phyloP scores from a whole-genome alignment of 805 yeast genomes.

The Nakazawaea sp. region DNA sequence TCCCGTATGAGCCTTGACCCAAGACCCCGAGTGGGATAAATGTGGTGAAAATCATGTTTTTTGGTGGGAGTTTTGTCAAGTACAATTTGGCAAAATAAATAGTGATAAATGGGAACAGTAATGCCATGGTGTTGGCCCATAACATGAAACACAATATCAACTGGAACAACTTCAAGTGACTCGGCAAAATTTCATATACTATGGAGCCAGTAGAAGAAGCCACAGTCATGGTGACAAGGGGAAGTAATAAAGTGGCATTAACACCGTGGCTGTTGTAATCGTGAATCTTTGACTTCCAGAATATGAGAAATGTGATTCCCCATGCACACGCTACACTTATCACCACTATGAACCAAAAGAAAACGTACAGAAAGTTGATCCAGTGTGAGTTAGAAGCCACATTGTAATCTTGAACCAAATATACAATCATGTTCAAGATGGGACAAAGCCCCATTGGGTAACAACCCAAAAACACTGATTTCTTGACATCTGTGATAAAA shows the following conservation, averaged over 20 bases:
- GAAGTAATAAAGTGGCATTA: constrained; percentile 57
- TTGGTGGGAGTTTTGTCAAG: constrained; percentile 51
- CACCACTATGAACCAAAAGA: constrained; percentile 69
- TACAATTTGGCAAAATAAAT: constrained; percentile 57
- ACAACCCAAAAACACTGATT: constrained; percentile 69
- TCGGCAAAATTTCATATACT: constrained; percentile 37
- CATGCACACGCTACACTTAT: constrained; percentile 54
- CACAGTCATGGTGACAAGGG: constrained; percentile 78
- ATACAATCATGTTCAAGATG: constrained; percentile 47
- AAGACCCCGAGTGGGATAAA: constrained; percentile 79
- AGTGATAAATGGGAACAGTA: constrained; percentile 49
- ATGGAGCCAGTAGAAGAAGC: constrained; percentile 64
- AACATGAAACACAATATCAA: constrained; percentile 47
- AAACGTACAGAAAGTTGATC: constrained; percentile 45
- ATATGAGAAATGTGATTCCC: constrained; percentile 49
- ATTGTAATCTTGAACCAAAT: constrained; percentile 24
- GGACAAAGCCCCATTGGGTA: constrained; percentile 77
- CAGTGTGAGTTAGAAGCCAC: constrained; percentile 19
- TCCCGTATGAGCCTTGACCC: constrained; percentile 79
- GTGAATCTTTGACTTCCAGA: constrained; percentile 25
- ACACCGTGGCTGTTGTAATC: constrained; percentile 19
- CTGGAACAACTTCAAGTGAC: constrained; percentile 41
- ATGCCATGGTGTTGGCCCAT: constrained; percentile 62
- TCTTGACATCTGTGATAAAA: constrained; percentile 32
- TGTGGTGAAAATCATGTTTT: constrained; percentile 48